Conservation (phyloP, 768 basidiomycete genomes). For the Mycena albidolilacea region DNA sequence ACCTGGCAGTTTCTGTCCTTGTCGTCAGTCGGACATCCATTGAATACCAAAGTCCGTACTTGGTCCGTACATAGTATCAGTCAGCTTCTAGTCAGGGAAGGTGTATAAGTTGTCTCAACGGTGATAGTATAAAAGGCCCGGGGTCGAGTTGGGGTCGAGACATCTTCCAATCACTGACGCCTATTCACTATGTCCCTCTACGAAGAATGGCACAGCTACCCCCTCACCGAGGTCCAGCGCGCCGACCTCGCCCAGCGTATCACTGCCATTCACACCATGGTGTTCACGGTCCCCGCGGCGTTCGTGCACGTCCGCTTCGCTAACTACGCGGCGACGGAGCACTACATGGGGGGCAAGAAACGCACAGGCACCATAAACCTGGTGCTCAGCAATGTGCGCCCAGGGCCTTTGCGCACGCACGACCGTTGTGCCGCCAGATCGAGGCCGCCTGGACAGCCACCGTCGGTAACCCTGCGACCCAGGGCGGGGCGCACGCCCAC, state of each 20-base stretch:
- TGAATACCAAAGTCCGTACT: too few species aligned
- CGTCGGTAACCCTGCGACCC: slow-evolving; percentile 21
- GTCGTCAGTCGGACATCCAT: too few species aligned
- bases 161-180: slow-evolving; percentile 11
- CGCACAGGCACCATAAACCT: slow-evolving; percentile 25
- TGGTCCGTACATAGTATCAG: too few species aligned
- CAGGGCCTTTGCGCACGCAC: slow-evolving; percentile 20
- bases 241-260: slow-evolving; percentile 31
- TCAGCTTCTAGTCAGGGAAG: too few species aligned
- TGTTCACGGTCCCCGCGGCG: slow-evolving; percentile 28
- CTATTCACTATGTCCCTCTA: slow-evolving; percentile 29
- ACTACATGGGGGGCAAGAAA: slow-evolving; percentile 28
- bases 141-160: too few species aligned
- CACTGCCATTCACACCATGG: slow-evolving; percentile 23
- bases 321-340: slow-evolving; percentile 28
- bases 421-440: slow-evolving; percentile 27
- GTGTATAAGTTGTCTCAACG: too few species aligned
- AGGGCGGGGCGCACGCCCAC: slow-evolving; percentile 19
- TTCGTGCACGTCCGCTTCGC: slow-evolving; percentile 26
- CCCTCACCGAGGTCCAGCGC: slow-evolving; percentile 27
- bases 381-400: slow-evolving; percentile 25
- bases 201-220: slow-evolving; percentile 32
- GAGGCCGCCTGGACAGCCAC: slow-evolving; percentile 24
- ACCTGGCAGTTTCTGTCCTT: too few species aligned
- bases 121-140: slow-evolving; percentile 29